These are phyloP conservation scores for Taiozyma onychis DNA, from an alignment of 1,139 yeast species.

Conservation along the genomic window DNA sequence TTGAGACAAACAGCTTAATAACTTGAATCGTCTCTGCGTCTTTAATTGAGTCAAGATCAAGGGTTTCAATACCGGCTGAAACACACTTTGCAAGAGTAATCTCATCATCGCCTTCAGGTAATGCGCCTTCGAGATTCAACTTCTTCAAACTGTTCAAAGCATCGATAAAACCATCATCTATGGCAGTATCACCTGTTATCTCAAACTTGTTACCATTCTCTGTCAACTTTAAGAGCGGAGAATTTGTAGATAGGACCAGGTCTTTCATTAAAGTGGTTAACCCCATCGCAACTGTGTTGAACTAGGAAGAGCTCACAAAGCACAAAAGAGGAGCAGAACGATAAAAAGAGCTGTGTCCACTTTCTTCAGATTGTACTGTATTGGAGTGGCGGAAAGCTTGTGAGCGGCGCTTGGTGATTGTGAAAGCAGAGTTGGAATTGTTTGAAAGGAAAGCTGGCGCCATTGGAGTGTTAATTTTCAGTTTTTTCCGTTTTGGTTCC, in stretches of 20 bases:
- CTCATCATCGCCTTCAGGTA: not conserved
- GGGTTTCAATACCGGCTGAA: not conserved
- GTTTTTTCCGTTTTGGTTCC: not conserved
- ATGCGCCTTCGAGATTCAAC: slow-evolving; percentile 3
- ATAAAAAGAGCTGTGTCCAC: not conserved
- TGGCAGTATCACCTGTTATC: not conserved
- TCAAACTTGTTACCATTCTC: not conserved
- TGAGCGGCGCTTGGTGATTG: not conserved
- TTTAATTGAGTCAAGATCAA: not conserved
- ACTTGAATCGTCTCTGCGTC: slow-evolving; percentile 4
- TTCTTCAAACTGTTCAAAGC: slow-evolving; percentile 9
- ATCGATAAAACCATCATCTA: not conserved
- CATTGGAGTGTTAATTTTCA: not conserved
- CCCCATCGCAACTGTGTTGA: not conserved
- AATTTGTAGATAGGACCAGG: not conserved
- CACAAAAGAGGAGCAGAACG: not conserved
- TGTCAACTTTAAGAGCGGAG: not conserved
- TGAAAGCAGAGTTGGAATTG: not conserved
- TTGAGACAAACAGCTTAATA: slow-evolving; percentile 13
- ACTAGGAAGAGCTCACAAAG: not conserved
- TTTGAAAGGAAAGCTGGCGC: not conserved
- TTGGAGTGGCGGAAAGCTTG: not conserved
- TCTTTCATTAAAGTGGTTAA: not conserved
- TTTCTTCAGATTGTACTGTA: not conserved
- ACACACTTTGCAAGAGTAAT: not conserved